A percentile compares a stretch with the other conserved stretches of the same genome.
These are phyloP conservation scores for Paragyromitra xinjiangensis DNA, from an alignment of 495 filamentous ascomycete genomes.

Conservation along the genomic window DNA sequence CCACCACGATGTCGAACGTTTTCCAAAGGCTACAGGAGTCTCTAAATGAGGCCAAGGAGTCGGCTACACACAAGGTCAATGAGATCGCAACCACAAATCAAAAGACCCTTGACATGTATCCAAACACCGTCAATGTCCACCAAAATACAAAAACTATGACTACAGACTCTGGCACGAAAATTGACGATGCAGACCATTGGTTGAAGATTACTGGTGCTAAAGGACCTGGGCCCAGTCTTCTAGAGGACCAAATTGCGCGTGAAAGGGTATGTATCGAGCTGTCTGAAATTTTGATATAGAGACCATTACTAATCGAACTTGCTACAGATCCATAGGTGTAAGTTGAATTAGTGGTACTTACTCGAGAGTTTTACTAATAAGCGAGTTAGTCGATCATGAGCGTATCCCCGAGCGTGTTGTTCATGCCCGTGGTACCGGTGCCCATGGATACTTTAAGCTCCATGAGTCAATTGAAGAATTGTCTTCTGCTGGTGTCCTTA, in stretches of 20 bases:
- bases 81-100: constrained; percentile 55
- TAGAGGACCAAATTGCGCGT: constrained; percentile 82
- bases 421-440: constrained; percentile 83
- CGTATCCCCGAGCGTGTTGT: constrained; percentile 89
- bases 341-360: neutral
- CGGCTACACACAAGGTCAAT: constrained; percentile 51
- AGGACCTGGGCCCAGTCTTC: constrained; percentile 71
- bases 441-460: constrained; percentile 84
- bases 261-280: constrained; percentile 70
- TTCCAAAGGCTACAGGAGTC: constrained; percentile 55
- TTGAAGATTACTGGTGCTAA: constrained; percentile 70
- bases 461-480: constrained; percentile 70
- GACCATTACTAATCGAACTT: neutral
- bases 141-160: constrained; percentile 64
- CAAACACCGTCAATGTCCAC: constrained; percentile 44
- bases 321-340: constrained; percentile 32
- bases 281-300: neutral
- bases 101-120: constrained; percentile 58
- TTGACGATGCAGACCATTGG: constrained; percentile 81
- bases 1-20: constrained; percentile 42
- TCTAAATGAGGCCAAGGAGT: constrained; percentile 47
- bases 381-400: constrained; percentile 77
- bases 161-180: constrained; percentile 80
- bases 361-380: constrained; percentile 26
- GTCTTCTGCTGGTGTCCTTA: constrained; percentile 75